Evolutionary conservation across 2,329 filamentous ascomycete species (phyloP), one percentile per base, ranked within the genome.

Genomic region (Orbilia quercus): DNA sequence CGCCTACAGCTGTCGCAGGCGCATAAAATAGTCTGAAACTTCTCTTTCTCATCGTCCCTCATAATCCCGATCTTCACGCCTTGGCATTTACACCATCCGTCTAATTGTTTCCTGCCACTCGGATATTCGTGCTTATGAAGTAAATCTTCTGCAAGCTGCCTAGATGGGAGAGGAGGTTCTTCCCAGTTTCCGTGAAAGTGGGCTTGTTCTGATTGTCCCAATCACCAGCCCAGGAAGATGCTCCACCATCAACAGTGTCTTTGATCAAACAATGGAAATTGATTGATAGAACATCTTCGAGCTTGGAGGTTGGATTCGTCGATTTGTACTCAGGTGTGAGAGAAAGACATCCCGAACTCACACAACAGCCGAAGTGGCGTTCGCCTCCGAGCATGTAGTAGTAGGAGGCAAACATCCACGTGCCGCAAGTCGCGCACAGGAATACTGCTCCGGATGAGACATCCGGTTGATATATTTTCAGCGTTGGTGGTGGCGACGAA

Each of bases 231-330:
- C 66, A 71, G 7, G 59, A 42, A n/a, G 66, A 36, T 5, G 66
- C 57, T 7, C 66, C 66, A 11, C 66, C 66, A 34, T 71, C 66
- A 23, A 71, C 59, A 9, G 66, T 71, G 31, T 71, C 66, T n/a
- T 57, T 53, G 34, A 71, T 59, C 3, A 63, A 16, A 22, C 57
- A 71, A 11, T 71, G 66, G 4, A 71, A 48, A 9, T 58, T 50
- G 34, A 71, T 34, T 1, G 50, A 48, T 16, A 64, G 28, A 0
- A 64, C 44, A 47, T 71, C 66, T 11, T 71, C 66, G 5, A 64
- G 66, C 16, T 71, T 71, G 1, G 25, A 7, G 1, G 54, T 42
- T 18, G 55, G 55, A 20, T 58, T 57, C 4, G 54, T 12, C 9
- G 66, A 44, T 48, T 57, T 53, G 23, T 63, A 63, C 14, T 54